Evolutionary conservation across 495 filamentous ascomycete genomes (phyloP).

Genomic region (Penicillium odoratum): DNA sequence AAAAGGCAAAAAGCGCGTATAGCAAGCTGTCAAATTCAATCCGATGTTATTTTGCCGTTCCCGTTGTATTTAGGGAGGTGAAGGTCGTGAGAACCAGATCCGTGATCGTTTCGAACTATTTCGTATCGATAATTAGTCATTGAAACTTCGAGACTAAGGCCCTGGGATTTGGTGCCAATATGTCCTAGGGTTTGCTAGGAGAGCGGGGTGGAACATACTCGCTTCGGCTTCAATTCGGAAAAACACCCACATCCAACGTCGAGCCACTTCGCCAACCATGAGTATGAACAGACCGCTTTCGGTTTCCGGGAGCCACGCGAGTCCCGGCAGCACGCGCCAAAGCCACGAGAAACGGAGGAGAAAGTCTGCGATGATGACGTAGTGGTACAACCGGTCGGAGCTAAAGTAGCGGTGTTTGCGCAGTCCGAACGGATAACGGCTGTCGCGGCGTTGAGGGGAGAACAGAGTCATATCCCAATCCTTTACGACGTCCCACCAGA

Average conservation of each 20-base stretch:
- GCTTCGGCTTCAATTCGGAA: conserved; percentile 93
- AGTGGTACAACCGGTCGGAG: conserved; percentile 72
- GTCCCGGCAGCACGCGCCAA: conserved; percentile 74
- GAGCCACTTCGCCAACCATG: conserved; percentile 78
- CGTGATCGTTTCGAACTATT: conserved; percentile 41
- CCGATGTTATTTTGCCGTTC: conserved; percentile 51
- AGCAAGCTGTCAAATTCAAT: conserved; percentile 32
- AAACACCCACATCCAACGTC: conserved; percentile 96
- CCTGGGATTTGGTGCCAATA: no score
- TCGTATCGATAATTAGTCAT: conserved; percentile 17
- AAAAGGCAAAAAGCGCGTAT: conserved; percentile 5
- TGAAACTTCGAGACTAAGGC: neutral
- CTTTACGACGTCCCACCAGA: conserved; percentile 96
- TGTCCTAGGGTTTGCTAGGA: no score
- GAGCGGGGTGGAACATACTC: conserved; percentile 48
- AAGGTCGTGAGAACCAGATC: conserved; percentile 54
- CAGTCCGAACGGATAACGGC: conserved; percentile 73
- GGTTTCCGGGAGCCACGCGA: conserved; percentile 79
- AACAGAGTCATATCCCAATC: conserved; percentile 97
- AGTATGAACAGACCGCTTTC: conserved; percentile 87
- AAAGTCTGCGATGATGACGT: conserved; percentile 75
- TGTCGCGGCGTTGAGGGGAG: conserved; percentile 45
- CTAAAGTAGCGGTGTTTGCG: conserved; percentile 71
- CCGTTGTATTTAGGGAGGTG: conserved; percentile 46
- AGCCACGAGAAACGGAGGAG: conserved; percentile 86